Base-by-base conservation (phyloP, 345 rosid genomes). In the Ceriops tagal region DNA sequence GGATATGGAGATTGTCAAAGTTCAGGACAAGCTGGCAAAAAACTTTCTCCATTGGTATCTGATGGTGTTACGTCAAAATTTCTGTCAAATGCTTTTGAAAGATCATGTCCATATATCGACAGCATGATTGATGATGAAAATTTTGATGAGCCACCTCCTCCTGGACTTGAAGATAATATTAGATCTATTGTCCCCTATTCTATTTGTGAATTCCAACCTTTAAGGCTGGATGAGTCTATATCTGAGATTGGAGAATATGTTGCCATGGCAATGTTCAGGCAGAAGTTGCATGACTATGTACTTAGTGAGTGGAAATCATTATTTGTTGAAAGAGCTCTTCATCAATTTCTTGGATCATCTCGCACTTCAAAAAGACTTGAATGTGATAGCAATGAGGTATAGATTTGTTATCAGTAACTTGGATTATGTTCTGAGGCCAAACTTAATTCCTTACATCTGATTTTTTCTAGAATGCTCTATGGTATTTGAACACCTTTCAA, bases 211-310 rank as follows among this genome's bases (percentile, higher is more conserved):
- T 79, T 82, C 73, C 78, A 26, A 73, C 86, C 83, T 68, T 66
- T 80, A 37, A 71, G 73, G 73, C 71, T 81, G 4, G 73, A 72
- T 57, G 87, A 83, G 71, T 31, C 75, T 31, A 57, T 61, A 68
- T 71, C 82, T 52, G 84, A 81, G 81, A 81, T 87, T 66, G 84
- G 75, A 78, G 85, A 72, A 73, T 88, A 84, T 74, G 80, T 85
- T 72, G 79, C 90, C 79, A 72, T 59, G 69, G 96, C 98, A 71
- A 57, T 92, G 75, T 90, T 84, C 80, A 84, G 93, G 78, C 95
- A 90, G 80, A 88, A 84, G 82, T 81, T 96, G 87, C 92, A 89
- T 75, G 85, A 80, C 72, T 82, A 72, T 79, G 89, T 83, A 56
- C 77, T 88, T 61, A 78, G 74, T 53, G 90, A 84, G 65, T 96